A percentile compares a stretch with the other conserved stretches of the same genome.
These are phyloP conservation scores for Conticribra weissflogii DNA, from an alignment of 108 stramenopile species.

Conservation along the genomic window DNA sequence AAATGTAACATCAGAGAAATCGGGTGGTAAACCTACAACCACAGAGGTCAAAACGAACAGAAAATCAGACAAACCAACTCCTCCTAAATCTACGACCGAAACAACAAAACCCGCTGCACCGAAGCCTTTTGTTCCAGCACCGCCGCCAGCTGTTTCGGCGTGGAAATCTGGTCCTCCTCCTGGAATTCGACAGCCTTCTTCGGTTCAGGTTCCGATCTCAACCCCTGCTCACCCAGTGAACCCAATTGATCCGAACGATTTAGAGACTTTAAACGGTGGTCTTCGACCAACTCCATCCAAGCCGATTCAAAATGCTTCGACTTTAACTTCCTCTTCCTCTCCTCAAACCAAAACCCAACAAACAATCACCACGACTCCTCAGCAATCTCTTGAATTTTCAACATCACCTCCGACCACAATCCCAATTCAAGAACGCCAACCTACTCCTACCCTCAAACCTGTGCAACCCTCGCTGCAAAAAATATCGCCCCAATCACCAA, in stretches of 20 bases:
- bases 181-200: slow-evolving; percentile 16
- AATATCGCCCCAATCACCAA: not conserved
- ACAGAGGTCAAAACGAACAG: not conserved
- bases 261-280: too few species aligned
- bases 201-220: slow-evolving; percentile 2
- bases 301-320: not conserved
- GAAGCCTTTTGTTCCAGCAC: slow-evolving; percentile 14
- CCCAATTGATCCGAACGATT: too few species aligned
- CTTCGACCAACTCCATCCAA: not conserved
- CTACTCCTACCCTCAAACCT: not conserved
- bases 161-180: slow-evolving; percentile 35
- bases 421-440: not conserved
- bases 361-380: slow-evolving; percentile 5
- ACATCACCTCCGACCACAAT: not conserved
- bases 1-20: not conserved
- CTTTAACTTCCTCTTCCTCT: not conserved
- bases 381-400: not conserved
- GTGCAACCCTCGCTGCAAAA: not conserved
- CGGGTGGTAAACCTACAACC: not conserved
- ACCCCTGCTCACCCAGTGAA: slow-evolving; percentile 5
- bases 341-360: not conserved
- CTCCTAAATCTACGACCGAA: too few species aligned
- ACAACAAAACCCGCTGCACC: too few species aligned
- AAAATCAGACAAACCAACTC: slow-evolving; percentile 4
- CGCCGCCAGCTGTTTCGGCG: slow-evolving; percentile 35